Evolutionary conservation across 768 basidiomycete genomes (phyloP).

Genomic region (Suillus sp.): DNA sequence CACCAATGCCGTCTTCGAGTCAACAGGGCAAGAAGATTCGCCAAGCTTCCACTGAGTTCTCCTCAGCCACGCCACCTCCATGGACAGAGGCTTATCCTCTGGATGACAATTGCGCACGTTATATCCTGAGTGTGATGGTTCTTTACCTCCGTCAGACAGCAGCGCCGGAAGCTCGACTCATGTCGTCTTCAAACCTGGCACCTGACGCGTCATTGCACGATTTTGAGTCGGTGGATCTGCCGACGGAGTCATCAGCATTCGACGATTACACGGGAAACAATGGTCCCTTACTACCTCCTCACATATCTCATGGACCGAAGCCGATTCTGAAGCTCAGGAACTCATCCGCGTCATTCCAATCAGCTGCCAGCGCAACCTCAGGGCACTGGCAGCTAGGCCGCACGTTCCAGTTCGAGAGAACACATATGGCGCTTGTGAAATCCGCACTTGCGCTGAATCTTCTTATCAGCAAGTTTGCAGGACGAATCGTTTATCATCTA

Average conservation of each 20-base stretch:
- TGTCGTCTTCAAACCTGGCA: constrained; percentile 61
- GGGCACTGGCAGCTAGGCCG: constrained; percentile 27
- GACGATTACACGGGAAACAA: constrained; percentile 22
- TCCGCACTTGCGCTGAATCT: constrained; percentile 57
- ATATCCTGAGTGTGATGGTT: constrained; percentile 81
- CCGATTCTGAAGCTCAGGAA: constrained; percentile 36
- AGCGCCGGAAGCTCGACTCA: constrained; percentile 53
- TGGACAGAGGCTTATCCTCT: constrained; percentile 71
- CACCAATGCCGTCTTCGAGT: constrained; percentile 38
- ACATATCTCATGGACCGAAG: constrained; percentile 40
- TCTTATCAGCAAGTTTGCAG: constrained; percentile 70
- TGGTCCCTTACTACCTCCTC: constrained; percentile 38
- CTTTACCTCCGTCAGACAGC: constrained; percentile 78
- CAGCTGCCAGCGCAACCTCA: constrained; percentile 37
- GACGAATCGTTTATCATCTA: constrained; percentile 81
- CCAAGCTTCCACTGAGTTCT: constrained; percentile 46
- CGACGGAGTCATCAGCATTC: constrained; percentile 27
- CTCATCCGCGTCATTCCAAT: constrained; percentile 45
- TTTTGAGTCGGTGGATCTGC: constrained; percentile 60
- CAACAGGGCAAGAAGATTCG: constrained; percentile 31
- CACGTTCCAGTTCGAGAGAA: constrained; percentile 54
- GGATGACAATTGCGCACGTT: constrained; percentile 80
- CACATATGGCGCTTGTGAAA: constrained; percentile 59
- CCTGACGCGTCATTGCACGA: constrained; percentile 70
- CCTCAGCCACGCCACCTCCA: constrained; percentile 37